Conservation (phyloP, 306 rosid species). For the Betula pendula region DNA sequence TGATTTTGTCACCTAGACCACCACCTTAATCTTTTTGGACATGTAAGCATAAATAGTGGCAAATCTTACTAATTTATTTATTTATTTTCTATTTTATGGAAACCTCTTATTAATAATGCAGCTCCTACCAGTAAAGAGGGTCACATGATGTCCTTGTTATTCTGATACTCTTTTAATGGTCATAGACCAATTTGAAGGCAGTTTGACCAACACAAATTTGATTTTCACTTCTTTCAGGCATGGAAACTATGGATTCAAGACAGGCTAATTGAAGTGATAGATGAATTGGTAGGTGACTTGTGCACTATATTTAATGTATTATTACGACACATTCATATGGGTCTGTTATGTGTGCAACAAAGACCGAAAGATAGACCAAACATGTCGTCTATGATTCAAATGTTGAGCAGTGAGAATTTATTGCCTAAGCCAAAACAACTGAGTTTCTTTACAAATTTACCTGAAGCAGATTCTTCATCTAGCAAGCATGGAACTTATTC, state of each 20-base stretch:
- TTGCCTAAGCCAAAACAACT: slow-evolving; percentile 54
- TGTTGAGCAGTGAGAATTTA: slow-evolving; percentile 42
- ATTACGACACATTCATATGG: slow-evolving; percentile 48
- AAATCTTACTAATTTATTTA: neutral
- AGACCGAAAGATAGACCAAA: slow-evolving; percentile 53
- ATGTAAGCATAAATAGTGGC: slow-evolving; percentile 26
- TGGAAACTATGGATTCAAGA: slow-evolving; percentile 27
- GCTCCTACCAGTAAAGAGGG: neutral
- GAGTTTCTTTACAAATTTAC: slow-evolving; percentile 27
- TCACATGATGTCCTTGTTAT: neutral
- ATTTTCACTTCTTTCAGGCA: slow-evolving; percentile 11
- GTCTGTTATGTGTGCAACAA: slow-evolving; percentile 54
- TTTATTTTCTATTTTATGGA: too few relatives aligned
- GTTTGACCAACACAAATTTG: too few relatives aligned
- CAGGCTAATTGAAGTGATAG: slow-evolving; percentile 19
- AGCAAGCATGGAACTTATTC: slow-evolving; percentile 11
- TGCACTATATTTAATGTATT: slow-evolving; percentile 8
- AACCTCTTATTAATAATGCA: neutral
- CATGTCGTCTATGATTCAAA: slow-evolving; percentile 49
- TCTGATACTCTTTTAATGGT: neutral
- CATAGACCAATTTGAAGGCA: neutral
- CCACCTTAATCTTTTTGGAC: slow-evolving; percentile 46
- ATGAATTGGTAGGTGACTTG: slow-evolving; percentile 15
- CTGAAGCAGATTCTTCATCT: slow-evolving; percentile 21
- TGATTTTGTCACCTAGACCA: slow-evolving; percentile 34